Base-by-base conservation (phyloP, 2,329 filamentous ascomycete genomes). In the Botrytis fabae region DNA sequence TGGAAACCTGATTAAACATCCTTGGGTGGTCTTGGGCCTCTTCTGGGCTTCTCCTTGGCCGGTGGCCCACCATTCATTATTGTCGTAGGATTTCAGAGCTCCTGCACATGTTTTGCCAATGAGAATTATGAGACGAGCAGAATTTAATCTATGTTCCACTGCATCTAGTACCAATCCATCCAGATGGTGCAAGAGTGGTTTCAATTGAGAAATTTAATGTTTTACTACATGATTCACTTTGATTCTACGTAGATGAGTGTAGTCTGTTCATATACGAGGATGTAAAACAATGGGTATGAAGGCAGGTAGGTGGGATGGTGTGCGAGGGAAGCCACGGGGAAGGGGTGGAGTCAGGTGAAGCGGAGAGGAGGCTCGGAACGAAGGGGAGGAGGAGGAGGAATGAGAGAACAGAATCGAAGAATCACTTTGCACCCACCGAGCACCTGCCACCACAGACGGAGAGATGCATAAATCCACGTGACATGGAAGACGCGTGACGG, bases 1-100 rank as follows among this genome's bases (percentile, higher is more conserved):
- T 40, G 42, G 25, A 40, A 20, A 63, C 20, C 38, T 12, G 44
- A 38, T 16, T 38, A 1, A 38, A 65, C 38, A 65, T 51, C 63
- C 44, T 38, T 51, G 63, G 44, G 5, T 18, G 63, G 22, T 38
- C 44, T 66, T 51, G 63, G 63, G 20, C 63, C 32, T 38, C 48
- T 51, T 22, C 32, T 66, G 44, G 63, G 63, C 63, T n/a, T 40
- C 63, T 51, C 44, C 63, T 66, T 66, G 63, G 63, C 44, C 35
- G 20, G 16, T 51, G 20, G 44, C n/a, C 44, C 63, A 63, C 32
- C 62, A 32, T 44, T 62, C 7, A 0, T 28, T 32, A 5, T 28
- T 32, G 4, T 22, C 10, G n/a, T 7, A 40, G 59, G 59, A 18
- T 40, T n/a, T 4, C 32, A 32, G 32, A 32, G 32, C 32, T 38